Percentiles rank a stretch among this genome's conserved stretches.
Conservation (phyloP, 208 protist genomes). For the Borovskyia barvae region DNA sequence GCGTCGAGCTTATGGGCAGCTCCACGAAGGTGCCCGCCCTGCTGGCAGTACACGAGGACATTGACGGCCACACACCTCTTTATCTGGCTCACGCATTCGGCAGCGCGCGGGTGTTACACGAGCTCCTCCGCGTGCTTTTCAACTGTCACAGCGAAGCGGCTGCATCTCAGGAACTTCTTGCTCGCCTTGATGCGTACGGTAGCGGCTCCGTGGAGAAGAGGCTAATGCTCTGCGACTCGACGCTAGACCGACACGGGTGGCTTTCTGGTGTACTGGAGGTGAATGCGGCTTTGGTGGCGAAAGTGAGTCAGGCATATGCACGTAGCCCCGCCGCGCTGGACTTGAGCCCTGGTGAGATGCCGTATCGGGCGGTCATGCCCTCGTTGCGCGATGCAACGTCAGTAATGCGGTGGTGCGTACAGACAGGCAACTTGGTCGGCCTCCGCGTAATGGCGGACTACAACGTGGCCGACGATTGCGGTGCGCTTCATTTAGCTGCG, state of each 20-base stretch:
- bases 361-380: constrained; percentile 17
- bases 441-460: constrained; percentile 75
- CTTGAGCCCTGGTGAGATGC: constrained; percentile 29
- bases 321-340: constrained; percentile 4
- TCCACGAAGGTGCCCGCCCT: constrained; percentile 8
- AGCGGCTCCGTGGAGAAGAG: constrained; percentile 18
- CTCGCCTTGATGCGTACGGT: constrained; percentile 7
- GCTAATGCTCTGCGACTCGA: constrained; percentile 45
- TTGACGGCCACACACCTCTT: constrained; percentile 60
- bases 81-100: constrained; percentile 72
- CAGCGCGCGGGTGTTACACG: constrained; percentile 42
- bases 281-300: constrained; percentile 38
- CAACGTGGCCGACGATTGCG: constrained; percentile 70
- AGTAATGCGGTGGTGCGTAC: constrained; percentile 70
- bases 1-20: constrained; percentile 18
- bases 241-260: constrained; percentile 63
- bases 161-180: constrained; percentile 8
- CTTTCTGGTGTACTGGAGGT: constrained; percentile 49
- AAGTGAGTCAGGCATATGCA: constrained; percentile 26
- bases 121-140: constrained; percentile 39
- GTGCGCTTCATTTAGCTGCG: constrained; percentile 59
- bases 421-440: constrained; percentile 59
- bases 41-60: constrained; percentile 42
- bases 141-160: constrained; percentile 3
- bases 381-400: constrained; percentile 15